Base-by-base conservation (phyloP, 768 basidiomycete species). In the Pleurotus djamor region DNA sequence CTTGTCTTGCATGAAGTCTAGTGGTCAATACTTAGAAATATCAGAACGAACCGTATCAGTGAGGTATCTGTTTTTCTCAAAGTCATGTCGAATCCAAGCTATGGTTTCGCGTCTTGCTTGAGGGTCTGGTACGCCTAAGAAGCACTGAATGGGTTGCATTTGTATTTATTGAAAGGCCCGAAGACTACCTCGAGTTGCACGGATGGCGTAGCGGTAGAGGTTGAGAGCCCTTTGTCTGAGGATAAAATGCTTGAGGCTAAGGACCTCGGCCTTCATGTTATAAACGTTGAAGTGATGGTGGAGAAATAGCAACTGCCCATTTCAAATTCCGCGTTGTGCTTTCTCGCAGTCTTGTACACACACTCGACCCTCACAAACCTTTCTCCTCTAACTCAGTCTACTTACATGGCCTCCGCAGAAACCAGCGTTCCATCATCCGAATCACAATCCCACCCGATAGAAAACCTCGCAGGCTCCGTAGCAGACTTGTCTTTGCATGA, bases 191-290 rank as follows among this genome's bases (percentile, higher is more conserved):
- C 81, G 79, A 6, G 88, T 85, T 10, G 88, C 85, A 52, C 90
- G 85, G 63, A 91, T 79, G n/a, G 83, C 81, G 56, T 76, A 70
- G 59, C 89, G 83, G 72, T 91, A 92, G 50, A 91, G 74, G 62
- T 75, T 69, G 48, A 92, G 67, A 16, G 81, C 84, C 67, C 80
- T 75, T 61, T 85, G 82, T 60, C 80, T 80, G 59, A 92, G 79
- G 66, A 93, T 81, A 67, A 92, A 92, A 72, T 92, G 89, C 72
- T 80, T 88, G 70, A 92, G 81, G 37, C 86, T 83, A 58, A 79
- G 70, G 32, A 59, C 21, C 21, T 28, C 21, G 21, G 21, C 50
- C 28, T 63, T 63, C 60, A 66, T 61, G 60, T 45, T 59, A 56
- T 57, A 54, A 28, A 28, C 3, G 21, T 28, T 32, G 38, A 56